Base-by-base conservation (phyloP, 169 alveolate genomes). In the Toxoplasma gondii region DNA sequence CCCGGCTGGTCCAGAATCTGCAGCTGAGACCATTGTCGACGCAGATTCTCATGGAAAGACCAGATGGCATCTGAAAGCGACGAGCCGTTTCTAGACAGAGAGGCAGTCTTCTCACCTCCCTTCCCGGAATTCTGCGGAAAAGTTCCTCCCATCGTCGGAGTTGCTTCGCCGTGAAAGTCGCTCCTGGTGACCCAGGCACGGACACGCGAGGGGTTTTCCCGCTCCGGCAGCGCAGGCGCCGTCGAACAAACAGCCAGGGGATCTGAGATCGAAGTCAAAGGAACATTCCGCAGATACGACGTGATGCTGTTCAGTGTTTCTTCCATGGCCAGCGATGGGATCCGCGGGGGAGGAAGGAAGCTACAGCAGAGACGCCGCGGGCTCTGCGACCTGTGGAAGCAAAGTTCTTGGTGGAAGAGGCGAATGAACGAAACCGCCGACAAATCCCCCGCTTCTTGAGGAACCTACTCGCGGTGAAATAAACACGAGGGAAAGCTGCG, bases 171-270 rank as follows among this genome's bases (percentile, higher is more conserved):
- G 24, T 27, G 34, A 31, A 64, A 64, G 22, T 64, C 74, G 74
- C 29, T 27, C 4, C 74, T 16, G 74, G 24, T 64, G 74, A 19
- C 74, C 24, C 74, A 64, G 74, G 31, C 74, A 1, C 34, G 24
- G 74, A 10, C 74, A 4, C 29, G 74, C 22, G n/a, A 16, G 29
- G 29, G 22, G 24, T 16, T 64, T 53, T 53, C 27, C 19, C 67
- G 67, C 67, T 53, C 67, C 67, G 67, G 27, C 67, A 19, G 67
- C 67, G 19, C n/a, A n/a, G n/a, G n/a, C 5, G 2, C 39, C 44
- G 39, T 16, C 39, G 86, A 36, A 45, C 86, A 78, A 1, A 45
- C 86, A 16, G 86, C 86, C 86, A 78, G 86, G n/a, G 86, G 86
- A 38, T 78, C 86, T 1, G 86, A 36, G 49, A 78, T 10, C 27